Percentiles rank a stretch among this genome's conserved stretches.
Evolutionary conservation across 441 rosid species (phyloP).

Genomic region (Sinapis alba): DNA sequence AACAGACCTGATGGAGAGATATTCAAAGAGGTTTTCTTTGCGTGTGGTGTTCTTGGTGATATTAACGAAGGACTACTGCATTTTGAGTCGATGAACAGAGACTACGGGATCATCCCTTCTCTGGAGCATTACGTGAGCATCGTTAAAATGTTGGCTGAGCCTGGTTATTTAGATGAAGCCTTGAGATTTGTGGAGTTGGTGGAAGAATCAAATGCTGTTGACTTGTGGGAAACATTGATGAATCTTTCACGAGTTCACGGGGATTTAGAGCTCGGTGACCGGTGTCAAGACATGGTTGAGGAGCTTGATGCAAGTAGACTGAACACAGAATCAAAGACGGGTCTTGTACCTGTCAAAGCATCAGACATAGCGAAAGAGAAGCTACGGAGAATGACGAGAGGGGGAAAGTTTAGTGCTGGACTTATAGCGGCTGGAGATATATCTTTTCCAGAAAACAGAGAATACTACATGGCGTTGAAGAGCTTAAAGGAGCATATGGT

Average conservation of each 20-base stretch:
- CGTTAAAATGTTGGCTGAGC: conserved; percentile 66
- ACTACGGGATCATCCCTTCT: conserved; percentile 57
- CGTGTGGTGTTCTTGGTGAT: conserved; percentile 68
- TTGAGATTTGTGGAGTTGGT: conserved; percentile 62
- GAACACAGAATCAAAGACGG: conserved; percentile 60
- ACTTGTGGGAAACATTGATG: conserved; percentile 77
- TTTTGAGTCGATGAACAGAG: conserved; percentile 68
- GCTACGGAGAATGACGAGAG: conserved; percentile 47
- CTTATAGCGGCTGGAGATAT: conserved; percentile 77
- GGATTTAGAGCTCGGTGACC: conserved; percentile 71
- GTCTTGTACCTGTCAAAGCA: conserved; percentile 58
- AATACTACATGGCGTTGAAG: conserved; percentile 55
- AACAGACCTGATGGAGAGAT: conserved; percentile 61
- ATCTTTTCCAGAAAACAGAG: conserved; percentile 70
- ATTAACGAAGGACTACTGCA: conserved; percentile 70
- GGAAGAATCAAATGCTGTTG: conserved; percentile 56
- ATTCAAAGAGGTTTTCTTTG: conserved; percentile 60
- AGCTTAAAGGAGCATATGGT: conserved; percentile 70
- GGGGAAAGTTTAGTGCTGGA: conserved; percentile 60
- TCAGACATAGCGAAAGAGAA: conserved; percentile 49
- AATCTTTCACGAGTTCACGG: conserved; percentile 72
- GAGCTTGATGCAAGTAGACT: conserved; percentile 54
- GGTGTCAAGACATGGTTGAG: conserved; percentile 63
- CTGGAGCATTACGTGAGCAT: conserved; percentile 61
- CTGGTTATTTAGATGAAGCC: conserved; percentile 76